Evolutionary conservation across 176 grass and related monocot genomes (phyloP).

Genomic region (Rhynchospora tenuis): DNA sequence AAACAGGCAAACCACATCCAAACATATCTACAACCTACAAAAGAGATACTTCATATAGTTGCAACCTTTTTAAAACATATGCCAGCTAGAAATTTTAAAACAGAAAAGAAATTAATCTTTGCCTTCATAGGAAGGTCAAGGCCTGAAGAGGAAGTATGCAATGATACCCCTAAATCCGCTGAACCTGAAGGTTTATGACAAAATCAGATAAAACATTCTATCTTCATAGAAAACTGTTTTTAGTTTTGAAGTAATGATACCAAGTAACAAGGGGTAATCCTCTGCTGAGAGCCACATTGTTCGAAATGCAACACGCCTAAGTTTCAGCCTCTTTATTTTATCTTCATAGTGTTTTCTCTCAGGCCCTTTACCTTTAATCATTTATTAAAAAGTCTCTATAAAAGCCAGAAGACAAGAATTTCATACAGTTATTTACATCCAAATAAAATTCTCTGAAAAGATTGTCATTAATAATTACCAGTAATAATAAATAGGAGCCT

Average conservation of each 20-base stretch:
- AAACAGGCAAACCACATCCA: constrained; percentile 96
- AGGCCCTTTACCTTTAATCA: constrained; percentile 84
- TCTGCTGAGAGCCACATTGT: constrained; percentile 97
- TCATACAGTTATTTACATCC: constrained; percentile 1
- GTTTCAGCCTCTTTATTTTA: constrained; percentile 77
- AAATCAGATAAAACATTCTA: constrained; percentile 21
- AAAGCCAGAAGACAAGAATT: constrained; percentile 4
- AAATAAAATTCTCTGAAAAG: constrained; percentile 7
- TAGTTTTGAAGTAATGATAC: constrained; percentile 35
- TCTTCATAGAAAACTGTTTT: neutral
- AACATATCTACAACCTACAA: constrained; percentile 99
- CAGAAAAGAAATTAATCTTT: constrained; percentile 5
- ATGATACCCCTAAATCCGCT: constrained; percentile 80
- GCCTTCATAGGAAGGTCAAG: constrained; percentile 98
- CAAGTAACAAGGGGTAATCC: constrained; percentile 91
- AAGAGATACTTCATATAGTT: neutral
- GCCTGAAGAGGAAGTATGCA: constrained; percentile 93
- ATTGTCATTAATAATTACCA: constrained; percentile 45
- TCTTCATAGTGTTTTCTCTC: constrained; percentile 89
- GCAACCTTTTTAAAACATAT: neutral
- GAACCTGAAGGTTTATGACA: constrained; percentile 49
- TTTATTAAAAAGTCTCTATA: neutral
- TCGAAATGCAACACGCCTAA: constrained; percentile 80
- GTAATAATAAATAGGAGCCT: constrained; percentile 87
- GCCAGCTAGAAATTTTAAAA: neutral